Evolutionary conservation across 352 stramenopile species (phyloP).

Genomic region (Lagenidium giganteum): DNA sequence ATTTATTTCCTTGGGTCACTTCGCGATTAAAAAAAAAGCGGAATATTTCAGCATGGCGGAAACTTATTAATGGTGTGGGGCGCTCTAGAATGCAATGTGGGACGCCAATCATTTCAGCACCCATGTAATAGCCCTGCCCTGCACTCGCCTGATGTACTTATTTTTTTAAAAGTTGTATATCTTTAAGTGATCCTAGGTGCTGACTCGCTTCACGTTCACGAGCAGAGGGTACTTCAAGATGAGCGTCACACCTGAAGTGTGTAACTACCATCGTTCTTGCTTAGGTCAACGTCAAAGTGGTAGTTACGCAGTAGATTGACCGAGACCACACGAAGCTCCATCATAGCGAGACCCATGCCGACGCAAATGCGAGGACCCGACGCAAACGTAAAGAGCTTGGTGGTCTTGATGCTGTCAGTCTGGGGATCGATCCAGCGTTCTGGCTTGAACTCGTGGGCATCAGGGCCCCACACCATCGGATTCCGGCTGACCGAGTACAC

Average conservation of each 20-base stretch:
- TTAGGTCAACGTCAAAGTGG: conserved; percentile 7
- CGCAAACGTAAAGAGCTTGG: conserved; percentile 35
- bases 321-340: conserved; percentile 20
- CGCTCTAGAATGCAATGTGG: too few relatives aligned
- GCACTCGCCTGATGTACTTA: too few relatives aligned
- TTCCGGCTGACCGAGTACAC: conserved; percentile 26
- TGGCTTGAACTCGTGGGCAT: conserved; percentile 55
- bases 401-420: conserved; percentile 5
- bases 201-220: neutral
- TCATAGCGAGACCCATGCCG: conserved; percentile 37
- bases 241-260: conserved; percentile 14
- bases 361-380: conserved; percentile 39
- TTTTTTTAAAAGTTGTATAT: too few relatives aligned
- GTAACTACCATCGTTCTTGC: conserved; percentile 15
- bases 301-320: conserved; percentile 11
- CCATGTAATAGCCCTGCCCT: too few relatives aligned
- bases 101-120: too few relatives aligned
- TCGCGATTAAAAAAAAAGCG: too few relatives aligned
- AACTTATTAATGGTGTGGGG: too few relatives aligned
- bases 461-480: conserved; percentile 29
- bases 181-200: too few relatives aligned
- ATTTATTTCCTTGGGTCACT: too few relatives aligned
- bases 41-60: too few relatives aligned
- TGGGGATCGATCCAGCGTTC: conserved; percentile 42
- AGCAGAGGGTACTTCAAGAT: conserved; percentile 15